Percentiles rank a stretch among this genome's conserved stretches.
Evolutionary conservation across 208 protist genomes (phyloP).

Genomic region (Acanthamoeba quina): DNA sequence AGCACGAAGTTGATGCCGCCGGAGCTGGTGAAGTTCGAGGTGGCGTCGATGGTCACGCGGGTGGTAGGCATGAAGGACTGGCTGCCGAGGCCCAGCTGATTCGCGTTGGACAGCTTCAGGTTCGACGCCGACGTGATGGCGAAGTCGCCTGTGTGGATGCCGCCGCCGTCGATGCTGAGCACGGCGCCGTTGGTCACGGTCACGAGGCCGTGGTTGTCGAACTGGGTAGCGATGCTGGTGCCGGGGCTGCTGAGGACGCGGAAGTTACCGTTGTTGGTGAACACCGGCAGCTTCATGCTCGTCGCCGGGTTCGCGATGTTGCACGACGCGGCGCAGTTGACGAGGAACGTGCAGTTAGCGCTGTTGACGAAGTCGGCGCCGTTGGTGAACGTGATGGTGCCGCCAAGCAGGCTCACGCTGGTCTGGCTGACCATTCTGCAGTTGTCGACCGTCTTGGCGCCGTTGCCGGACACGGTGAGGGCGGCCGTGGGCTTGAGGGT

Average conservation of each 20-base stretch:
- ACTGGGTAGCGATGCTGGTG: slow-evolving; percentile 36
- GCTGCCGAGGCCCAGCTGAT: slow-evolving; percentile 42
- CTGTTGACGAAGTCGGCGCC: slow-evolving; percentile 48
- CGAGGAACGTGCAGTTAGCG: background rate
- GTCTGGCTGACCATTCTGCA: background rate
- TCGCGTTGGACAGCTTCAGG: slow-evolving; percentile 56
- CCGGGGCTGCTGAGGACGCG: slow-evolving; percentile 24
- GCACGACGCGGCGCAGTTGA: slow-evolving; percentile 39
- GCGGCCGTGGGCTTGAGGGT: background rate
- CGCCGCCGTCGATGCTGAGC: slow-evolving; percentile 34
- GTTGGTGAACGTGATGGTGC: slow-evolving; percentile 5
- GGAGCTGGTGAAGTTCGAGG: slow-evolving; percentile 55
- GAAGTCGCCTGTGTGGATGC: slow-evolving; percentile 69
- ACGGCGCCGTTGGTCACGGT: slow-evolving; percentile 10
- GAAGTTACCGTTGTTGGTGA: slow-evolving; percentile 46
- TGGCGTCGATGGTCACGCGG: slow-evolving; percentile 26
- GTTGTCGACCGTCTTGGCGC: slow-evolving; percentile 21
- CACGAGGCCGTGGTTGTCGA: slow-evolving; percentile 68
- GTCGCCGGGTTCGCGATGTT: background rate
- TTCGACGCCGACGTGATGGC: background rate
- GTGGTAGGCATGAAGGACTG: slow-evolving; percentile 25
- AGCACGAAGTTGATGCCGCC: slow-evolving; percentile 70
- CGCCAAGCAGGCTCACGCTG: slow-evolving; percentile 2
- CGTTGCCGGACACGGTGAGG: slow-evolving; percentile 20
- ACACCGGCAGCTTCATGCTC: slow-evolving; percentile 32